Percentiles rank a stretch among this genome's conserved stretches.
phyloP scores from a whole-genome alignment of 257 asterid genomes.

The Knoxia roxburghii region DNA sequence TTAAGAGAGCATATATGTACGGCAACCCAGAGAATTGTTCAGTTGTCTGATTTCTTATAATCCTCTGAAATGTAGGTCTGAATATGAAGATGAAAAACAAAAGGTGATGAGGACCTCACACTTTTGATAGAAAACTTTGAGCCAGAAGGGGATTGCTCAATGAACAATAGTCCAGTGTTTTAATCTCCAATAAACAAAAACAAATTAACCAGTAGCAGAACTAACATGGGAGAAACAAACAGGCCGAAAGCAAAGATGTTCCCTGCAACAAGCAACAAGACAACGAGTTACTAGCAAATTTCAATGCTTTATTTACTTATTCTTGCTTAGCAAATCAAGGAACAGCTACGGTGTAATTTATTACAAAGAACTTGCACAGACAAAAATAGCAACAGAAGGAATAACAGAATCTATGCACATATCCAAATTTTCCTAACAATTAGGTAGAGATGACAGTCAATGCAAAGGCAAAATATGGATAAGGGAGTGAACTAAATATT shows the following conservation, averaged over 20 bases:
- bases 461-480: neutral
- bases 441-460: neutral
- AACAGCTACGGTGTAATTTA: neutral
- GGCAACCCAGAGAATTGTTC: slow-evolving; percentile 63
- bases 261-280: slow-evolving; percentile 39
- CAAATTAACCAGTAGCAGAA: slow-evolving; percentile 4
- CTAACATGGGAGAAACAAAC: slow-evolving; percentile 66
- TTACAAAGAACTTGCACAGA: neutral
- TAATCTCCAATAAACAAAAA: neutral
- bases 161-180: neutral
- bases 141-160: neutral
- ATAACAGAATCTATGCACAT: neutral
- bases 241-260: slow-evolving; percentile 60
- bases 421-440: neutral
- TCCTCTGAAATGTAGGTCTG: slow-evolving; percentile 64
- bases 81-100: slow-evolving; percentile 6
- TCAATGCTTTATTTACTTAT: too few species aligned
- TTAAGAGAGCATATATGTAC: slow-evolving; percentile 53
- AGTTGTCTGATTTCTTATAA: slow-evolving; percentile 48
- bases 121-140: neutral
- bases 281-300: neutral
- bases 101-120: neutral
- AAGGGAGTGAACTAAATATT: neutral
- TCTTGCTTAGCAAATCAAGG: slow-evolving; percentile 3
- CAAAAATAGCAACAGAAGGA: neutral